Percentiles rank a stretch among this genome's conserved stretches.
phyloP scores from a whole-genome alignment of 306 rosid species.

The Castanea sativa region DNA sequence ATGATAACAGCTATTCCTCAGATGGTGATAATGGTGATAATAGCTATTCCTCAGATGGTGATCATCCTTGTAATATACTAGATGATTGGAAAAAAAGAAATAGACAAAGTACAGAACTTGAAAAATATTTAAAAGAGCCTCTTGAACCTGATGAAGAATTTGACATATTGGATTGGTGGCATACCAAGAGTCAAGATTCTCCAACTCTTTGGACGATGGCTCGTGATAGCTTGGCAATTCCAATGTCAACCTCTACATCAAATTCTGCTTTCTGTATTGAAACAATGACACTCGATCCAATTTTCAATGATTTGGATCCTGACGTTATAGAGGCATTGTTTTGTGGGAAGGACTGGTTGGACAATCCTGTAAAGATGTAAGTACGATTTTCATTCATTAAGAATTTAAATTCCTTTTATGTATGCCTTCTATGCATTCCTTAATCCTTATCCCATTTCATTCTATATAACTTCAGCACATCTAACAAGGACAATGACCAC shows the following conservation, averaged over 20 bases:
- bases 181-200: too few species aligned
- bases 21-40: not conserved
- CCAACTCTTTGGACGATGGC: too few species aligned
- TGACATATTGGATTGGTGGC: too few species aligned
- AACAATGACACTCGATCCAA: not conserved
- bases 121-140: not conserved
- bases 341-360: too few species aligned
- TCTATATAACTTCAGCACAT: not conserved
- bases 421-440: not conserved
- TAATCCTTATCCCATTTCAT: not conserved
- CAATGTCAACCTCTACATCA: not conserved
- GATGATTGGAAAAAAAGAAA: accelerated
- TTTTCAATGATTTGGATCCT: not conserved
- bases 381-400: too few species aligned
- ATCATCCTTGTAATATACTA: not conserved
- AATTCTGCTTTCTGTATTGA: not conserved
- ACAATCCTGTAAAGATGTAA: too few species aligned
- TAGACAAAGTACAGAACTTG: not conserved
- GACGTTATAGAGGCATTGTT: too few species aligned
- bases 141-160: accelerated
- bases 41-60: not conserved
- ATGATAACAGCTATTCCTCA: not conserved
- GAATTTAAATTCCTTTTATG: too few species aligned
- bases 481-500: not conserved
- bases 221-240: too few species aligned